A percentile compares a stretch with the other conserved stretches of the same genome.
phyloP scores from a whole-genome alignment of 805 yeast species.

The Lachancea fermentati region DNA sequence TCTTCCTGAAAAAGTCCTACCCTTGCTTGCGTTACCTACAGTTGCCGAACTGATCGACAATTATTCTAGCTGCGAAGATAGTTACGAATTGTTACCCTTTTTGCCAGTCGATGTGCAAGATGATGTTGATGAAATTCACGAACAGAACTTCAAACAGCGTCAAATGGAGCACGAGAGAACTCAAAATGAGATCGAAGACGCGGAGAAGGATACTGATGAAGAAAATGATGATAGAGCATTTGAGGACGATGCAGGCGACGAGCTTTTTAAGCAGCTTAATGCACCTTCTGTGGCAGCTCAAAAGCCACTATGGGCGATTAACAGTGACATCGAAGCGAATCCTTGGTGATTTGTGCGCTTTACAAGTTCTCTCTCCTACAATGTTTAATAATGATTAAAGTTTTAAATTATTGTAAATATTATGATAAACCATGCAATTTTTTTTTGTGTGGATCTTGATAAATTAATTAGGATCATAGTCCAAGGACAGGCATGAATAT shows the following conservation, averaged over 20 bases:
- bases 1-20: constrained; percentile 47
- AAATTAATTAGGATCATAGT: constrained; percentile 3
- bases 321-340: constrained; percentile 50
- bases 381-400: not conserved
- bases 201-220: constrained; percentile 13
- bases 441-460: not conserved
- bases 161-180: constrained; percentile 13
- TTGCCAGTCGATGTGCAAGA: constrained; percentile 68
- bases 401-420: not conserved
- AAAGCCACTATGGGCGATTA: constrained; percentile 42
- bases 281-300: constrained; percentile 48
- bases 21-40: constrained; percentile 65
- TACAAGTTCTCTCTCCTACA: too few species aligned
- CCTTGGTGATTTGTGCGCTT: constrained; percentile 73
- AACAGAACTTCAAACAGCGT: constrained; percentile 31
- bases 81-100: constrained; percentile 57
- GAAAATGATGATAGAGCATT: constrained; percentile 29
- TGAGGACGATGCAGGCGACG: constrained; percentile 45
- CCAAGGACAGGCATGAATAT: constrained; percentile 23
- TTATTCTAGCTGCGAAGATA: constrained; percentile 60
- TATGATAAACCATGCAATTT: not conserved
- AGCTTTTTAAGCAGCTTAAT: constrained; percentile 65
- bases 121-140: constrained; percentile 62
- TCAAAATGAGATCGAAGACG: constrained; percentile 11
- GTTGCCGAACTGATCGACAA: constrained; percentile 61